A percentile compares a stretch with the other conserved stretches of the same genome.
Evolutionary conservation across 1,284 basidiomycete species (phyloP).

Genomic region (Tilletia horrida): DNA sequence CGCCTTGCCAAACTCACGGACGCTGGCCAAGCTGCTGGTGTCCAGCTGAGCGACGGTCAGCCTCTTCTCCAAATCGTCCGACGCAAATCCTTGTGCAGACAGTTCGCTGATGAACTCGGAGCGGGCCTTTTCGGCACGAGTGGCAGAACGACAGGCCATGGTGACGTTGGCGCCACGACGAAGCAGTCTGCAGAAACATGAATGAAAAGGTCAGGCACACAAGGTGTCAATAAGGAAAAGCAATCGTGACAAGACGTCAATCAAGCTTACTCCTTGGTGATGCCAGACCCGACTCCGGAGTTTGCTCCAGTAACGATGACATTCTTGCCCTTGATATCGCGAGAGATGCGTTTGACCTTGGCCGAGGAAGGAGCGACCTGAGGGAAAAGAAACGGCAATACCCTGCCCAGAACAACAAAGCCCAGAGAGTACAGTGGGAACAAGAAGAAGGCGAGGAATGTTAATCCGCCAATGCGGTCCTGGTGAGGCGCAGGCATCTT

Average conservation of each 20-base stretch:
- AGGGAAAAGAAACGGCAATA: neutral
- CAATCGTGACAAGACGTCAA: too few species aligned
- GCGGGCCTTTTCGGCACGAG: neutral
- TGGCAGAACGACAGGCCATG: neutral
- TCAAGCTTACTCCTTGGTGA: conserved; percentile 10
- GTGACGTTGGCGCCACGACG: neutral
- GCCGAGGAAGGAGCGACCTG: neutral
- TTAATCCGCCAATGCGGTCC: too few species aligned
- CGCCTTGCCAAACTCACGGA: neutral
- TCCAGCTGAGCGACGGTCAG: conserved; percentile 7
- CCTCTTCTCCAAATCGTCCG: neutral
- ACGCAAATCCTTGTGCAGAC: neutral
- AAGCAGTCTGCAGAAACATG: neutral
- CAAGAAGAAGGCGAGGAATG: too few species aligned
- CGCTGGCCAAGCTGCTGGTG: conserved; percentile 7
- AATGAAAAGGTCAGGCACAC: neutral
- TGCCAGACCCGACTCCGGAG: neutral
- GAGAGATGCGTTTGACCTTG: neutral
- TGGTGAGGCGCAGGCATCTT: too few species aligned
- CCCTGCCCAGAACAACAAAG: neutral
- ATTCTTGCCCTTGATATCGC: neutral
- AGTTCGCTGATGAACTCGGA: neutral
- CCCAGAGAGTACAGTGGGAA: too few species aligned
- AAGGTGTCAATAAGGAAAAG: neutral
- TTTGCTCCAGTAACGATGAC: neutral